phyloP scores from a whole-genome alignment of 2,329 filamentous ascomycete species.

The Colletotrichum lentis region DNA sequence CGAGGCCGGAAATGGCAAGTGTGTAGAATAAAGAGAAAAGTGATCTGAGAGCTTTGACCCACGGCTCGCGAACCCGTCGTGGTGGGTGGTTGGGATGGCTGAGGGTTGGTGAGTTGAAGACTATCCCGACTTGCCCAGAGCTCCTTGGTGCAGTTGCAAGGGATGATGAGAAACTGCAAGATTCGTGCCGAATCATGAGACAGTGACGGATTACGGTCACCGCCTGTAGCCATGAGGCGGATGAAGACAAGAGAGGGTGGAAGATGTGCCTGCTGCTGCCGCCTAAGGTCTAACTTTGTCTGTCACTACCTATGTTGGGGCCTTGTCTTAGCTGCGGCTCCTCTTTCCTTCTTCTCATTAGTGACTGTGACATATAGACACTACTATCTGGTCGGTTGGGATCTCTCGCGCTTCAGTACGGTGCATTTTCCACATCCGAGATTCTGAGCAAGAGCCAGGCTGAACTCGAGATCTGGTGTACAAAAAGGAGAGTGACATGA shows the following conservation, averaged over 20 bases:
- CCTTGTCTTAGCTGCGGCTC: slow-evolving; percentile 28
- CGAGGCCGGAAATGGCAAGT: background rate
- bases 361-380: background rate
- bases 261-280: background rate
- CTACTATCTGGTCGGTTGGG: background rate
- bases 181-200: background rate
- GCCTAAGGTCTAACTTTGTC: slow-evolving; percentile 14
- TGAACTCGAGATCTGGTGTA: background rate
- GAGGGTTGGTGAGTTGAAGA: background rate
- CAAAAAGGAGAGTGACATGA: slow-evolving; percentile 7
- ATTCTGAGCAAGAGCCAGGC: background rate
- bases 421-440: background rate
- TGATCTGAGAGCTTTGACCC: slow-evolving; percentile 30
- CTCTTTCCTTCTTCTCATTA: background rate
- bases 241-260: background rate
- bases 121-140: background rate
- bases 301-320: background rate
- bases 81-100: slow-evolving; percentile 3
- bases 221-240: background rate
- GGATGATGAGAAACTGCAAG: slow-evolving; percentile 1
- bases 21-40: slow-evolving; percentile 12
- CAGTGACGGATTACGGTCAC: background rate
- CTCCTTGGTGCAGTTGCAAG: background rate
- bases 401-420: background rate
- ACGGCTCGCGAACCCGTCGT: background rate